These are phyloP conservation scores for Aspergillus brasiliensis DNA, from an alignment of 2,329 filamentous ascomycete species.

Conservation along the genomic window DNA sequence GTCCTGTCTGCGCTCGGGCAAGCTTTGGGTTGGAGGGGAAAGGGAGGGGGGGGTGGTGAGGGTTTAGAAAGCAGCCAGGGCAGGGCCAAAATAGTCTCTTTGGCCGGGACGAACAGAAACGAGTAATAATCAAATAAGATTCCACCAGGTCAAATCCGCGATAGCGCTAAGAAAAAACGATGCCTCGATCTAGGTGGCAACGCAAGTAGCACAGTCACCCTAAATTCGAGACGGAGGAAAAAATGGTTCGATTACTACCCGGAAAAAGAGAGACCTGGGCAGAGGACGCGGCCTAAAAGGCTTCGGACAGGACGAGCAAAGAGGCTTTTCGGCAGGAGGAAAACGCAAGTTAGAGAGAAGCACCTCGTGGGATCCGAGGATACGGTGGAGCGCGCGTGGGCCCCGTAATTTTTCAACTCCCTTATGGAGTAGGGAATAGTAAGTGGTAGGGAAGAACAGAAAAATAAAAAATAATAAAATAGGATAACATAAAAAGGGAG, in stretches of 20 bases:
- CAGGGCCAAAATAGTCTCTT: slow-evolving; percentile 14
- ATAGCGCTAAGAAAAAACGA: slow-evolving; percentile 27
- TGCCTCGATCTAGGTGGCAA: slow-evolving; percentile 30
- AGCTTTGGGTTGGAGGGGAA: slow-evolving; percentile 19
- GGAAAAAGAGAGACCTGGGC: slow-evolving; percentile 30
- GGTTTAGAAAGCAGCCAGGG: slow-evolving; percentile 26
- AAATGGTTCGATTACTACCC: slow-evolving; percentile 29
- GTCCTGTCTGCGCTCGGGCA: slow-evolving; percentile 25
- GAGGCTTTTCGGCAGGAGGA: slow-evolving; percentile 30
- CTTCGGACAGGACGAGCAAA: slow-evolving; percentile 21
- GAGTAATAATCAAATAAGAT: slow-evolving; percentile 22
- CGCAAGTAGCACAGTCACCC: slow-evolving; percentile 26
- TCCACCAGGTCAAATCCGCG: slow-evolving; percentile 25
- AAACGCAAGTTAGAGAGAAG: slow-evolving; percentile 24
- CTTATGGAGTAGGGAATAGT: slow-evolving; percentile 13
- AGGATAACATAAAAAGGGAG: neutral
- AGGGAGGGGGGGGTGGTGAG: slow-evolving; percentile 15
- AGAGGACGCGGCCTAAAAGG: slow-evolving; percentile 36
- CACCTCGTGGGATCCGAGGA: slow-evolving; percentile 44
- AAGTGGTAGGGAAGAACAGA: slow-evolving; percentile 5
- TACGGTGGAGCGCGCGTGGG: slow-evolving; percentile 36
- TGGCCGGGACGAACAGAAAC: slow-evolving; percentile 17
- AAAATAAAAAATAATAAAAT: slow-evolving; percentile 4
- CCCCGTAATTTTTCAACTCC: slow-evolving; percentile 27
- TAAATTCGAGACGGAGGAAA: slow-evolving; percentile 28